phyloP scores from a whole-genome alignment of 106 monocot genomes.

The Platanthera zijinensis region DNA sequence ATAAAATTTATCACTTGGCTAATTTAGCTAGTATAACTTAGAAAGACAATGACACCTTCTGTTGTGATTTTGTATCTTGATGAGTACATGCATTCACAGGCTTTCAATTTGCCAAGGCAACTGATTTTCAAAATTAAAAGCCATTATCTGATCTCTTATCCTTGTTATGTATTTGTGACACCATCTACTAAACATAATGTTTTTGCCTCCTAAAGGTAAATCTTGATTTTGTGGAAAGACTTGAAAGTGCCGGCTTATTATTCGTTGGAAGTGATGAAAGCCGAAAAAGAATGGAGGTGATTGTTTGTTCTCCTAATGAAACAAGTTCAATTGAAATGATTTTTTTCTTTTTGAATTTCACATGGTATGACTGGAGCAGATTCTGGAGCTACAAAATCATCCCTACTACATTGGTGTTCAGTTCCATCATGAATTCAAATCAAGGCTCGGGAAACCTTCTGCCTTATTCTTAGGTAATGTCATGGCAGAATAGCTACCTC shows the following conservation, averaged over 20 bases:
- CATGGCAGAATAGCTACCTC: neutral
- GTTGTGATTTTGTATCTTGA: neutral
- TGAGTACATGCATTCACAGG: neutral
- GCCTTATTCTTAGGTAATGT: constrained; percentile 51
- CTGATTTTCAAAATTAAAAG: neutral
- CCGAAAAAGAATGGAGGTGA: constrained; percentile 79
- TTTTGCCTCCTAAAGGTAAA: constrained; percentile 36
- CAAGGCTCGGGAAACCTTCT: constrained; percentile 69
- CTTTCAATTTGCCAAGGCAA: neutral
- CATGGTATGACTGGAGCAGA: constrained; percentile 24
- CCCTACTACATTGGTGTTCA: constrained; percentile 78
- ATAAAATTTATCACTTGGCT: no score
- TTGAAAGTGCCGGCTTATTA: constrained; percentile 55
- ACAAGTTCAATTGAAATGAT: neutral
- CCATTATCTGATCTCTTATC: neutral
- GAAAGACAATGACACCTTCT: neutral
- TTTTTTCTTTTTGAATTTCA: neutral
- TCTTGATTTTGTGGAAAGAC: constrained; percentile 42
- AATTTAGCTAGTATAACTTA: neutral
- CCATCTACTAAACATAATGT: neutral
- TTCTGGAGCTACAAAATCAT: constrained; percentile 61
- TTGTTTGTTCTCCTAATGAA: neutral
- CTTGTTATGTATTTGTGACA: neutral
- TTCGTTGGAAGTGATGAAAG: constrained; percentile 80
- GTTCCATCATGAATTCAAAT: constrained; percentile 83